Percentiles rank a stretch among this genome's conserved stretches.
phyloP scores from a whole-genome alignment of 306 rosid genomes.

The Vigna radiata region DNA sequence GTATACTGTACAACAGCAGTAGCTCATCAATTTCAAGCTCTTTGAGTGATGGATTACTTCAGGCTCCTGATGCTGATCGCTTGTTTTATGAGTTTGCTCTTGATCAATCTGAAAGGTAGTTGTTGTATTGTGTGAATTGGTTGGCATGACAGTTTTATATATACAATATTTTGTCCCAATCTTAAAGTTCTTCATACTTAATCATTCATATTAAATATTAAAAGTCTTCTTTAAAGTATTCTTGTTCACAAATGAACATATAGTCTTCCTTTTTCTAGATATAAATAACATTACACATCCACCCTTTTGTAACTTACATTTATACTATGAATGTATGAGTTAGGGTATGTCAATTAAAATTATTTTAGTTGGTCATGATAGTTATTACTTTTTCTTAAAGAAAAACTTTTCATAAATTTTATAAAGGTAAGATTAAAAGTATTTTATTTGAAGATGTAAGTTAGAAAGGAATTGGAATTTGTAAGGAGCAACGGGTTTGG shows the following conservation, averaged over 20 bases:
- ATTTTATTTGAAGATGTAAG: background rate
- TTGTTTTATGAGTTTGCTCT: slow-evolving; percentile 97
- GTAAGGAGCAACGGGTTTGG: slow-evolving; percentile 6
- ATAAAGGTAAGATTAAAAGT: background rate
- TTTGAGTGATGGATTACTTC: slow-evolving; percentile 75
- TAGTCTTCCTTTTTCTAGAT: background rate
- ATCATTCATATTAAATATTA: background rate
- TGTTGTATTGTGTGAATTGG: slow-evolving; percentile 13
- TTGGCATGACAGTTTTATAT: slow-evolving; percentile 15
- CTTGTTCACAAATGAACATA: background rate
- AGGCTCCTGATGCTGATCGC: slow-evolving; percentile 80
- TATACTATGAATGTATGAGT: background rate
- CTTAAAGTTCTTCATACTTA: slow-evolving; percentile 35
- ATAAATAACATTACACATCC: slow-evolving; percentile 14
- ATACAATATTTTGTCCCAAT: slow-evolving; percentile 1
- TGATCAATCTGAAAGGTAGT: slow-evolving; percentile 98
- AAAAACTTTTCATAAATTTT: slow-evolving; percentile 4
- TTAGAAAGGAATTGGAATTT: slow-evolving; percentile 13
- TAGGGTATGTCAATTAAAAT: background rate
- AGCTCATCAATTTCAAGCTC: slow-evolving; percentile 82
- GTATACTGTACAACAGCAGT: slow-evolving; percentile 79
- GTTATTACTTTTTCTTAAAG: background rate
- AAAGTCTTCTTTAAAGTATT: slow-evolving; percentile 33
- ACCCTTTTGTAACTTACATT: background rate
- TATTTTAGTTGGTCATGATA: background rate